A percentile compares a stretch with the other conserved stretches of the same genome.
These are phyloP conservation scores for Magnaporthiopsis poae DNA, from an alignment of 2,329 filamentous ascomycete species.

Conservation along the genomic window DNA sequence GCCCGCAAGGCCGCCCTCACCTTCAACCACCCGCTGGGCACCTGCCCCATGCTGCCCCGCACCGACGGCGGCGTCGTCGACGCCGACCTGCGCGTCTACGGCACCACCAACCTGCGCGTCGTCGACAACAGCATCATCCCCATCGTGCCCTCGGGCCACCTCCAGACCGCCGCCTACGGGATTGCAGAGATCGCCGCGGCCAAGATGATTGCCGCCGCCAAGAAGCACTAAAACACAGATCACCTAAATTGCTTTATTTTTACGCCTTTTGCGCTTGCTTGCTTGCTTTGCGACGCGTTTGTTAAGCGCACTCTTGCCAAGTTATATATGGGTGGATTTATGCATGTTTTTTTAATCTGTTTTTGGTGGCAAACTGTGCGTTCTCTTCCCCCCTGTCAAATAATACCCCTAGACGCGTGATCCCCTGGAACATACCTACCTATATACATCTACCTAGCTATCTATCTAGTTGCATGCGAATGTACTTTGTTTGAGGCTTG, in stretches of 20 bases:
- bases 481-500: background rate
- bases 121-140: constrained; percentile 42
- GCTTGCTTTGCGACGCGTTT: background rate
- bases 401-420: background rate
- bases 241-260: background rate
- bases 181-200: constrained; percentile 32
- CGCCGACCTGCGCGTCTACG: constrained; percentile 34
- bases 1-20: background rate
- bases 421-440: background rate
- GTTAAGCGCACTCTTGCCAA: background rate
- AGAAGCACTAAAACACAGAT: background rate
- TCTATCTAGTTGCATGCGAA: background rate
- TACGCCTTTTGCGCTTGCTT: background rate
- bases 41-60: constrained; percentile 36
- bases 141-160: constrained; percentile 34
- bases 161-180: constrained; percentile 43
- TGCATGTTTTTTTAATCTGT: background rate
- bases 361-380: background rate
- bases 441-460: background rate
- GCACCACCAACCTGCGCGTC: constrained; percentile 36
- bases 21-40: constrained; percentile 31
- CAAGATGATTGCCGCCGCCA: constrained; percentile 13
- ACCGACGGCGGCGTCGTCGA: constrained; percentile 37
- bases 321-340: background rate
- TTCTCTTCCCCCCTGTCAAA: background rate